Conservation (phyloP, 1,284 basidiomycete species). For the Schizophyllum amplum region DNA sequence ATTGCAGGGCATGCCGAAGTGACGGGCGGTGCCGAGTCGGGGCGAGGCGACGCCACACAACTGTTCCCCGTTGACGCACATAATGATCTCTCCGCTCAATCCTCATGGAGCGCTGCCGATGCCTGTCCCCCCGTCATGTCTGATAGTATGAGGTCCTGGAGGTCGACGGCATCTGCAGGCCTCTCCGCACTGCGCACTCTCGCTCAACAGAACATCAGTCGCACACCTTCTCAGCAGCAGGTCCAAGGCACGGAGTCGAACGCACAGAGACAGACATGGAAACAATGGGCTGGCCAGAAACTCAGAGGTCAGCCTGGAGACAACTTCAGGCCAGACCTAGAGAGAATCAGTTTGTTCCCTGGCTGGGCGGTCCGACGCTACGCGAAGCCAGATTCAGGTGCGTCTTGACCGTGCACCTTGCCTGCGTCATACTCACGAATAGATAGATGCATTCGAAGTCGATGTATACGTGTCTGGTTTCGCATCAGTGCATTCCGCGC, state of each 20-base stretch:
- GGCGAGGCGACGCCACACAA: neutral
- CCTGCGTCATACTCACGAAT: neutral
- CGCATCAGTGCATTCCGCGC: conserved; percentile 52
- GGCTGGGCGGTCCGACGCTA: conserved; percentile 31
- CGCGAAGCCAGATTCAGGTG: conserved; percentile 16
- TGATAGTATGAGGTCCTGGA: neutral
- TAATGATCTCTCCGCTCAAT: neutral
- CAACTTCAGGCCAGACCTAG: conserved; percentile 17
- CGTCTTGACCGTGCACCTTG: conserved; percentile 6
- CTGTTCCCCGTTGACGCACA: neutral
- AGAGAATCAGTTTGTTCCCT: conserved; percentile 40
- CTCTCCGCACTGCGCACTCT: neutral
- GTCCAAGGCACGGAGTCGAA: neutral
- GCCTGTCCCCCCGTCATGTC: neutral
- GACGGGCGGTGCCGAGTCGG: neutral
- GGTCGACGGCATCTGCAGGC: neutral
- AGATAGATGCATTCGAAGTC: conserved; percentile 49
- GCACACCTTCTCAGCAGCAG: neutral
- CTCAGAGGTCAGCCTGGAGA: conserved; percentile 23
- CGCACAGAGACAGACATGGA: conserved; percentile 25
- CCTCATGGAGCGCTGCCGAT: neutral
- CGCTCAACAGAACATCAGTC: neutral
- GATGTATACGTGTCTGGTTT: conserved; percentile 72
- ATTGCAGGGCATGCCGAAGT: neutral
- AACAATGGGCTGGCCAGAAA: conserved; percentile 38